Base-by-base conservation (phyloP, 2,329 filamentous ascomycete genomes). In the Pezicula rhizophila region DNA sequence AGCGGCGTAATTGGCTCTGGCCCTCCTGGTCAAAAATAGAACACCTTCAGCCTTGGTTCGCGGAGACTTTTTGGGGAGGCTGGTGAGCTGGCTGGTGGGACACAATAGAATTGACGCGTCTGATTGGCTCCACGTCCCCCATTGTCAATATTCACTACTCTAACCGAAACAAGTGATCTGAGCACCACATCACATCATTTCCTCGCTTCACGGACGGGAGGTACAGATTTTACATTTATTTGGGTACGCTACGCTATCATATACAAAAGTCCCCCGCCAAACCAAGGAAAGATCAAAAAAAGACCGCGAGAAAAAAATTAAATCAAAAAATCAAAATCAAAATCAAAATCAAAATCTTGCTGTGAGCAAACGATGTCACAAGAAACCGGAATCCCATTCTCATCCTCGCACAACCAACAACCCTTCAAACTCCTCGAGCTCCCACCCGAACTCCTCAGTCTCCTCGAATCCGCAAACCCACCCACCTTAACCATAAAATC, bases 351-450 rank as follows among this genome's bases (percentile, higher is more conserved):
- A n/a, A n/a, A n/a, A 35, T 15, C 25, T 37, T 37, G n/a, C n/a
- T n/a, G 39, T 17, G 14, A n/a, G 48, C 53, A 14, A 12, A 63
- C 64, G 62, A 42, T 61, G 17, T 60, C 60, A 10, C 63, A 65
- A 54, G 60, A 64, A 42, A 47, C 50, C n/a, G 73, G 72, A 42
- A 76, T 80, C 39, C 69, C 73, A 6, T 67, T 85, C 48, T 65
- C 68, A 40, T 73, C 80, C 57, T 68, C 67, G 35, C 74, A 74
- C 6, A 66, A 75, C 42, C 68, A 72, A 38, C 58, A 71, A 14
- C 71, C 73, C 45, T 83, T 82, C 64, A 80, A 78, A 50, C 73
- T 85, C 48, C 68, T 85, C 45, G 81, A 85, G 61, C 72, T 85
- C 3, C 79, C 81, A 1, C 68, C 78, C 0, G 80, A 83, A 49